Percentiles rank a stretch among this genome's conserved stretches.
Evolutionary conservation across 2,329 filamentous ascomycete species (phyloP).

Genomic region (Trichoderma afroharzianum): DNA sequence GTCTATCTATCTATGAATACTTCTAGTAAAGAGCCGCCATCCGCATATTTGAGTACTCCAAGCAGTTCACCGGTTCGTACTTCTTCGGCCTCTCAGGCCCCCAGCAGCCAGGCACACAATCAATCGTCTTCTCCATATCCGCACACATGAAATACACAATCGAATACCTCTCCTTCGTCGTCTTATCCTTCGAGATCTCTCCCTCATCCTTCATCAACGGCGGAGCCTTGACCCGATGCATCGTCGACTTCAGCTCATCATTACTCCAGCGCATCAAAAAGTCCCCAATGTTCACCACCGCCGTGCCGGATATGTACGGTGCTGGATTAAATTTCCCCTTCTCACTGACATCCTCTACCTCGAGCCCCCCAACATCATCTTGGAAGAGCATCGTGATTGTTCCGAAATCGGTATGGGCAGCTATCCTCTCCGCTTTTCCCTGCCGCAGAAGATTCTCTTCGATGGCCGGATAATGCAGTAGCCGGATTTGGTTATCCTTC

Average conservation of each 20-base stretch:
- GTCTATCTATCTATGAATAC: not conserved
- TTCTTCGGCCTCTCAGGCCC: slow-evolving; percentile 42
- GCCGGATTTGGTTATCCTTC: slow-evolving; percentile 53
- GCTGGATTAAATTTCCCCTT: slow-evolving; percentile 33
- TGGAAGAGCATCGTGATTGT: slow-evolving; percentile 47
- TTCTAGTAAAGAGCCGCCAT: slow-evolving; percentile 22
- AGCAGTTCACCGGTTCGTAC: slow-evolving; percentile 42
- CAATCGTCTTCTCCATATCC: slow-evolving; percentile 46
- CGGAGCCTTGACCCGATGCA: slow-evolving; percentile 43
- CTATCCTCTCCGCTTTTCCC: slow-evolving; percentile 24
- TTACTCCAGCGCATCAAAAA: slow-evolving; percentile 40
- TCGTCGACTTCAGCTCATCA: slow-evolving; percentile 31
- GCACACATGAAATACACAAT: slow-evolving; percentile 58
- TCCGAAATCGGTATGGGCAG: slow-evolving; percentile 34
- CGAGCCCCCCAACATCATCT: slow-evolving; percentile 42
- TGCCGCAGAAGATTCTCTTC: slow-evolving; percentile 27
- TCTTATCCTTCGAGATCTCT: slow-evolving; percentile 28
- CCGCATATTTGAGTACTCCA: slow-evolving; percentile 29
- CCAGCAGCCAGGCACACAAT: slow-evolving; percentile 47
- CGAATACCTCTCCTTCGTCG: slow-evolving; percentile 52
- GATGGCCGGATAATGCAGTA: slow-evolving; percentile 50
- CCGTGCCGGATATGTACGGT: slow-evolving; percentile 30
- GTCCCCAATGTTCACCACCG: slow-evolving; percentile 39
- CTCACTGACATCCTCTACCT: slow-evolving; percentile 40
- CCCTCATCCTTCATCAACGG: not conserved